Evolutionary conservation across 768 basidiomycete species (phyloP).

Genomic region (Amanita phalloides): DNA sequence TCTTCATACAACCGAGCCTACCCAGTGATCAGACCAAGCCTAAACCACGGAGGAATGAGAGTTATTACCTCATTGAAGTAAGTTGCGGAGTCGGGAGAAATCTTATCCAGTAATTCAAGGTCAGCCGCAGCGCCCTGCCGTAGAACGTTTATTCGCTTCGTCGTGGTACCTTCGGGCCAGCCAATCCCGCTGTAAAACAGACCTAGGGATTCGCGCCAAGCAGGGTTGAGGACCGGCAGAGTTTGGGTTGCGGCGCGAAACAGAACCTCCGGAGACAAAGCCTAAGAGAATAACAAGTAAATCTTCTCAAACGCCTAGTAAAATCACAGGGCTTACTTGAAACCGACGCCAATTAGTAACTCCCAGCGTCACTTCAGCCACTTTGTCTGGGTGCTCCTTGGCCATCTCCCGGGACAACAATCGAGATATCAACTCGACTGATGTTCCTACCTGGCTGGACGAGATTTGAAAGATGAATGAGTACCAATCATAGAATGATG

Average conservation of each 20-base stretch:
- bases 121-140: conserved; percentile 10
- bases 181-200: conserved; percentile 14
- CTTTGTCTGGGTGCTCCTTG: neutral
- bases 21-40: neutral
- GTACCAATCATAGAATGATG: neutral
- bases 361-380: neutral
- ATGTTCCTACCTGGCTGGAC: neutral
- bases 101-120: conserved; percentile 14
- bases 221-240: conserved; percentile 33
- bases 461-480: neutral
- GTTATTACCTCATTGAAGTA: conserved; percentile 39
- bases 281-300: conserved; percentile 19
- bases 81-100: conserved; percentile 26
- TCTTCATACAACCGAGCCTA: conserved; percentile 35
- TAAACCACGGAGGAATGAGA: neutral
- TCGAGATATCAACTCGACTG: neutral
- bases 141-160: neutral
- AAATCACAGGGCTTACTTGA: neutral
- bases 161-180: conserved; percentile 11
- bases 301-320: too few relatives aligned
- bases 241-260: conserved; percentile 22
- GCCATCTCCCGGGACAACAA: neutral
- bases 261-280: conserved; percentile 33
- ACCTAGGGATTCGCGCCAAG: conserved; percentile 32
- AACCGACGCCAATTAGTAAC: neutral